Base-by-base conservation (phyloP, 192 early-diverging fungal species). In the Backusella psychrophila region DNA sequence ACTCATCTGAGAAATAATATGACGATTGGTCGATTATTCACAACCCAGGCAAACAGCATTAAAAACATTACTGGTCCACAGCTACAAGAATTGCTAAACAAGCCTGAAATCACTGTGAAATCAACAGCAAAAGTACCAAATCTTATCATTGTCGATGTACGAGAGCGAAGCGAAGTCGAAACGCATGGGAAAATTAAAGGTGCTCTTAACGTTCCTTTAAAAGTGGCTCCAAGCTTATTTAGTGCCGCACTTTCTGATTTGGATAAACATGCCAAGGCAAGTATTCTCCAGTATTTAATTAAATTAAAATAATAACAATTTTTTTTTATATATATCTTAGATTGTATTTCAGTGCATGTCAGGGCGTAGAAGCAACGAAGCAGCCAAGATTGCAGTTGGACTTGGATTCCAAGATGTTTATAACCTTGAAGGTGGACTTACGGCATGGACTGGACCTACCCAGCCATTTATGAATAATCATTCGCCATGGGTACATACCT, bases 391-490 rank as follows among this genome's bases (percentile, higher is more conserved):
- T 29, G 76, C 80, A 1, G 14, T 66, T 19, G 41, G 70, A 12
- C 38, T 74, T 41, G 80, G 76, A 11, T 81, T 77, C 38, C 52
- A 71, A 17, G 33, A 77, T 63, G 73, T 77, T 19, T 77, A 42
- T 56, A 78, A 74, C 38, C 35, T 78, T 41, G 76, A 75, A 39
- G 80, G 76, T 21, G 76, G 80, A 4, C 66, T 75, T 34, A 36
- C 38, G 52, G 59, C 35, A 52, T 66, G 77, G 33, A 69, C 6
- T 17, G 39, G 74, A 14, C 80, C 80, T n/a, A n/a, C 71, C 23
- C 73, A 81, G 39, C 68, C 76, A 2, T 81, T 77, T 29, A 49
- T 46, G 19, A 78, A 81, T 15, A 81, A 81, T 21, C 80, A 81
- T 66, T 78, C 80, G 15, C 76, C 80, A 52, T 75, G 76, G 69